phyloP scores from a whole-genome alignment of 306 rosid genomes.

The Lithocarpus polystachyus region DNA sequence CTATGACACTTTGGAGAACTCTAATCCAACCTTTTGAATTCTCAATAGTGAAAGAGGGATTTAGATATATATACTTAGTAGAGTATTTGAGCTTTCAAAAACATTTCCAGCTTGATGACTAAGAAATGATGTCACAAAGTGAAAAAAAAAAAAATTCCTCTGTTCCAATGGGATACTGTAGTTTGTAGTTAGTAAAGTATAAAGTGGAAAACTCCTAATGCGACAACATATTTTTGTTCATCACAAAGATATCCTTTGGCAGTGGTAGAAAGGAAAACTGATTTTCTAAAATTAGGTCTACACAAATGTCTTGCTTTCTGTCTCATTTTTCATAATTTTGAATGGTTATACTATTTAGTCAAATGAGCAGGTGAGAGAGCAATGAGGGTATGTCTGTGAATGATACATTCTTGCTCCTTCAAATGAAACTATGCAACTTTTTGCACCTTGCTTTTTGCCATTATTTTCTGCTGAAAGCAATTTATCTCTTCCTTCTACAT shows the following conservation, averaged over 20 bases:
- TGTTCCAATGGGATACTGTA: too few species aligned
- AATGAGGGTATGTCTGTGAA: background rate
- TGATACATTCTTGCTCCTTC: background rate
- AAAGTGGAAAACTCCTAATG: too few species aligned
- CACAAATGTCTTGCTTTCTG: background rate
- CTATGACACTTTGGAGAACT: background rate
- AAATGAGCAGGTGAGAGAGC: background rate
- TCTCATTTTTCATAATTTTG: background rate
- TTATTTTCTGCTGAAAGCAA: conserved; percentile 3
- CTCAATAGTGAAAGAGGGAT: background rate
- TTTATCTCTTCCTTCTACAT: background rate
- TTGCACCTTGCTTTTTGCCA: background rate
- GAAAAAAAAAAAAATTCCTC: too few species aligned
- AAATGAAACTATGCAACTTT: background rate
- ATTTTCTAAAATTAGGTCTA: background rate
- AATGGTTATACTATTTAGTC: background rate
- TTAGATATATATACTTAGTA: background rate
- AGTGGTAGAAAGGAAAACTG: background rate
- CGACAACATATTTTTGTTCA: too few species aligned
- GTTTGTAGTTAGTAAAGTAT: too few species aligned
- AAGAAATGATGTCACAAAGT: background rate
- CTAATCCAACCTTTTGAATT: background rate
- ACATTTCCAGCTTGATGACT: background rate
- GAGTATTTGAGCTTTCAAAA: conserved; percentile 1
- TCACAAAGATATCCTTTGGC: background rate